Conservation (phyloP, 305 asterid genomes). For the Euphrasia arctica region DNA sequence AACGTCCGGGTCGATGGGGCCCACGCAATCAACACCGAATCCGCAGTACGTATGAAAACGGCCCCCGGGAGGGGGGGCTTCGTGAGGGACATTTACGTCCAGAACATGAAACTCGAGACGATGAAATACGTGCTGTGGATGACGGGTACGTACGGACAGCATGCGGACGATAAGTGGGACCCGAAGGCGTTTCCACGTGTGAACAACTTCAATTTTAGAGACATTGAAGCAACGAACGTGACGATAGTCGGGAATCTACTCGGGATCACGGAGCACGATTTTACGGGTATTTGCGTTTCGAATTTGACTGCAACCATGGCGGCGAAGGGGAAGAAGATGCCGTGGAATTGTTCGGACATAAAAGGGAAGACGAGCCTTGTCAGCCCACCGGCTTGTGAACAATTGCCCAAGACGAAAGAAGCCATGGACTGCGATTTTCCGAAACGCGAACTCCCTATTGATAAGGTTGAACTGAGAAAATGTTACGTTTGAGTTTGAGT, state of each 20-base stretch:
- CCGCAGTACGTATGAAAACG: conserved; percentile 67
- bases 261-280: conserved; percentile 49
- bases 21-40: conserved; percentile 51
- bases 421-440: conserved; percentile 46
- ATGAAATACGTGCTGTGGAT: conserved; percentile 72
- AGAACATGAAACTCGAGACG: conserved; percentile 35
- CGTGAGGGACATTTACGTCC: conserved; percentile 50
- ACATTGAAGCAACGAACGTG: conserved; percentile 44
- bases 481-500: too few relatives aligned
- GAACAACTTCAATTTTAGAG: conserved; percentile 38
- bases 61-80: conserved; percentile 58
- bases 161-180: conserved; percentile 50
- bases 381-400: conserved; percentile 48
- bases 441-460: conserved; percentile 48
- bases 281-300: conserved; percentile 52
- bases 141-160: conserved; percentile 50
- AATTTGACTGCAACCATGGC: conserved; percentile 39
- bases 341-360: conserved; percentile 66
- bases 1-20: conserved; percentile 62
- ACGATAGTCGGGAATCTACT: conserved; percentile 40
- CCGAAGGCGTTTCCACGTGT: conserved; percentile 65
- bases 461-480: conserved; percentile 38
- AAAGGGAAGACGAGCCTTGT: conserved; percentile 50
- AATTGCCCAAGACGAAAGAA: conserved; percentile 39
- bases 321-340: conserved; percentile 23